phyloP scores from a whole-genome alignment of 768 basidiomycete genomes.

The Rhodotorula taiwanensis region DNA sequence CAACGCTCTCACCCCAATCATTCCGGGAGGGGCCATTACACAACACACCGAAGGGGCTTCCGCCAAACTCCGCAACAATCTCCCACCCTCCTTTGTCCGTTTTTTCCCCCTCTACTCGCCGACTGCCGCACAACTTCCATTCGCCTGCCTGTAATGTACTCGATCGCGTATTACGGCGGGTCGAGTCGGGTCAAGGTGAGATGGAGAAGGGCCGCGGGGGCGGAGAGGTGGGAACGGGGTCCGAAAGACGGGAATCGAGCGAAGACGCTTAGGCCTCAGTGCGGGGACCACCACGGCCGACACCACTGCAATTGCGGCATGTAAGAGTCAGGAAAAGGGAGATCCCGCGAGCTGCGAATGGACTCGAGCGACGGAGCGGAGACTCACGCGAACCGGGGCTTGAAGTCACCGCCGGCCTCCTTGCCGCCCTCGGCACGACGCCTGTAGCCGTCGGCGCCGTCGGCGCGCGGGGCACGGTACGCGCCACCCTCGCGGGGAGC shows the following conservation, averaged over 20 bases:
- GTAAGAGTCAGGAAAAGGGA: not conserved
- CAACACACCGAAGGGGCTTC: no score
- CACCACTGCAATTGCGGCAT: conserved; percentile 48
- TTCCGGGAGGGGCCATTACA: no score
- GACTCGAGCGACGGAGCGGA: not conserved
- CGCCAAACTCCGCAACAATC: no score
- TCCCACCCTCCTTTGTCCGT: no score
- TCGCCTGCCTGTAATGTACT: no score
- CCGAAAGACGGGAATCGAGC: not conserved
- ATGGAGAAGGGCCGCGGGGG: no score
- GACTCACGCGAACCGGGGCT: conserved; percentile 62
- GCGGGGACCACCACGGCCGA: conserved; percentile 78
- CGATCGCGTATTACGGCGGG: no score
- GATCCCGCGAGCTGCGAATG: not conserved
- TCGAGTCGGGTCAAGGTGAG: no score
- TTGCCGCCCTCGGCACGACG: conserved; percentile 54
- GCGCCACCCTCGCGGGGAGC: conserved; percentile 62
- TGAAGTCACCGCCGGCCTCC: conserved; percentile 74
- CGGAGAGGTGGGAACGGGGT: no score
- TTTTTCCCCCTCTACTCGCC: no score
- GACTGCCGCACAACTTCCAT: no score
- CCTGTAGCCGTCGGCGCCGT: conserved; percentile 64
- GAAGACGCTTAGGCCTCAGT: conserved; percentile 32
- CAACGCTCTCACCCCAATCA: no score
- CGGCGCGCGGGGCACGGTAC: conserved; percentile 74